Evolutionary conservation across 495 filamentous ascomycete genomes (phyloP), one percentile per base, ranked within the genome.

Genomic region (Talaromyces wortmannii): DNA sequence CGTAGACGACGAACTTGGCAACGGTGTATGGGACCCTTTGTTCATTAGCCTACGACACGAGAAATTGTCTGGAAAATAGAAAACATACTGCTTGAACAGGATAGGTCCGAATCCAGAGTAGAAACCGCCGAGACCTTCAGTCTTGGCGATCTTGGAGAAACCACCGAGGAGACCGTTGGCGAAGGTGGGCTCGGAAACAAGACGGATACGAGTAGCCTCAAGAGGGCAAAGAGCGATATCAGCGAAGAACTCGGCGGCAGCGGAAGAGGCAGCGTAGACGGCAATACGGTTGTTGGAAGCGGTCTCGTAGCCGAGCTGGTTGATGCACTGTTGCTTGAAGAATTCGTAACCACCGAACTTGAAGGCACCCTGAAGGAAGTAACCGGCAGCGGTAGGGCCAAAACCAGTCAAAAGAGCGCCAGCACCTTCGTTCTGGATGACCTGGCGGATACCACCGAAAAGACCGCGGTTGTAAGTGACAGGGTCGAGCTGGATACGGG

Each of bases 1-100:
- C 94, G 85, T 87, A 97, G 63, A 96, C 94, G 74, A 96, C 94
- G 83, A 98, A 98, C 82, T 98, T 98, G 81, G 95, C 81, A 94
- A 98, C 97, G 72, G 94, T 98, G 81, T 98, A 98, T 57, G 94
- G 94, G 72, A 98, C 88, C 83, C 90, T 95, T 62, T 31, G 33
- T 16, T 13, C n/a, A 42, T 17, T 52, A 18, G 7, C 11, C 10
- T 36, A 12, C 13, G 8, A 8, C 15, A 44, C 16, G n/a, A 30
- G 44, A 23, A 23, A 23, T 23, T 23, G 23, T 40, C 18, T 33
- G n/a, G n/a, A 53, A 16, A 2, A 8, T 44, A 55, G 56, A 43
- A 47, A 50, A 84, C 90, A 73, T 84, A 95, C 91, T 95, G 90
- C 82, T 95, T 95, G 83, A 95, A 92, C 64, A 92, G 78, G 63